These are phyloP conservation scores for Comarum palustre DNA, from an alignment of 306 rosid genomes.

Conservation along the genomic window DNA sequence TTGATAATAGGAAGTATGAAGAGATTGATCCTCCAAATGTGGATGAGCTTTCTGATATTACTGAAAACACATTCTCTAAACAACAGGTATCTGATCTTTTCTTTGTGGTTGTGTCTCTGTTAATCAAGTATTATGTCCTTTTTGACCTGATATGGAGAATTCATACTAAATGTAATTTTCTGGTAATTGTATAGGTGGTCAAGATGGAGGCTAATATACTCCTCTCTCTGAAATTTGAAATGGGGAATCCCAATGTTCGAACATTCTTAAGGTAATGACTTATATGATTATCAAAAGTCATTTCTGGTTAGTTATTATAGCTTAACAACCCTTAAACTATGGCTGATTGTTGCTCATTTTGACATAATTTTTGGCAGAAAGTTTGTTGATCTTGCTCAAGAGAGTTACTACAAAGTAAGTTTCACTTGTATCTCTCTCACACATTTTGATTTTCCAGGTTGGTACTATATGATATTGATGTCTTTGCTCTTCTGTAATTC, in stretches of 20 bases:
- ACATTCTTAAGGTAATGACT: conserved; percentile 63
- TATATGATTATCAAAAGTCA: neutral
- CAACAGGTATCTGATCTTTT: conserved; percentile 50
- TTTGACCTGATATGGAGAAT: neutral
- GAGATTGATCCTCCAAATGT: conserved; percentile 78
- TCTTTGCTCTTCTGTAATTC: conserved; percentile 11
- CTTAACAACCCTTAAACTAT: neutral
- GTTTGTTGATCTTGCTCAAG: conserved; percentile 49
- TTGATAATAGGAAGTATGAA: conserved; percentile 63
- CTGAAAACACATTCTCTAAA: conserved; percentile 72
- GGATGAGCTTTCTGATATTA: conserved; percentile 78
- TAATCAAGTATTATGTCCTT: neutral
- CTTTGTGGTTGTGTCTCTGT: neutral
- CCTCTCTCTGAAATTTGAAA: conserved; percentile 62
- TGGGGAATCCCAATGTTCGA: conserved; percentile 78
- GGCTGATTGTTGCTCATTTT: conserved; percentile 9
- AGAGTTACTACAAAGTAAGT: conserved; percentile 50
- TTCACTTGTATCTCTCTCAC: neutral
- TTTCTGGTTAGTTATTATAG: neutral
- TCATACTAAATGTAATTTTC: neutral
- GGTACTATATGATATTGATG: conserved; percentile 23
- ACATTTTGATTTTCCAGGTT: neutral
- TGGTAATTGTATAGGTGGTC: conserved; percentile 45
- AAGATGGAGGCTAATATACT: conserved; percentile 79
- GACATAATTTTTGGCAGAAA: conserved; percentile 46